Evolutionary conservation across 2,329 filamentous ascomycete genomes (phyloP).

Genomic region (Claviceps fusiformis): DNA sequence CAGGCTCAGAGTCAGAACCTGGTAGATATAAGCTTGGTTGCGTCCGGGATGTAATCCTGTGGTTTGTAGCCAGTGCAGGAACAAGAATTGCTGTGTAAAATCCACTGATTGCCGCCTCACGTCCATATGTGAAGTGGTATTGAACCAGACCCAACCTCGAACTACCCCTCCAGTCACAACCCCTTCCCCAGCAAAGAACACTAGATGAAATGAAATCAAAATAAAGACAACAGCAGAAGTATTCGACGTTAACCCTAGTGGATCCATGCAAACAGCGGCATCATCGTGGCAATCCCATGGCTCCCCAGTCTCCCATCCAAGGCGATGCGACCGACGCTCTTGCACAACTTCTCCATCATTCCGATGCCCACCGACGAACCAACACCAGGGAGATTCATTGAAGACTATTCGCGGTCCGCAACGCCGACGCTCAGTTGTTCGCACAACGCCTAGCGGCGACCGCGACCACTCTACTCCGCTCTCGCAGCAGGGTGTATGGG

Average conservation of each 20-base stretch:
- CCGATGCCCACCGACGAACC: neutral
- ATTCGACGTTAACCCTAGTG: neutral
- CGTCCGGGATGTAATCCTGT: neutral
- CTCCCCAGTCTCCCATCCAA: neutral
- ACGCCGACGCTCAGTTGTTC: conserved; percentile 45
- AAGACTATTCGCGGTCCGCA: conserved; percentile 2
- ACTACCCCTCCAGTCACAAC: no score
- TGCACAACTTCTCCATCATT: conserved; percentile 6
- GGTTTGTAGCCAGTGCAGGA: conserved; percentile 3
- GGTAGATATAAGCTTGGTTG: neutral
- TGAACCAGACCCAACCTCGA: no score
- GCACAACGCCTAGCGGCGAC: conserved; percentile 57
- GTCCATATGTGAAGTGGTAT: neutral
- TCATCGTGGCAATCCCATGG: conserved; percentile 5
- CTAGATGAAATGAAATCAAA: no score
- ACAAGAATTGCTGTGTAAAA: conserved; percentile 5
- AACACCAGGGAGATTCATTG: neutral
- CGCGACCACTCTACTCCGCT: conserved; percentile 48
- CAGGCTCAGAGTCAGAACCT: no score
- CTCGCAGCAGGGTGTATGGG: conserved; percentile 44
- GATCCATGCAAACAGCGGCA: neutral
- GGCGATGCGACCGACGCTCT: conserved; percentile 3
- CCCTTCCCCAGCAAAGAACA: no score
- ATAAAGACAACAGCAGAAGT: neutral
- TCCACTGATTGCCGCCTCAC: neutral